phyloP scores from a whole-genome alignment of 306 rosid species.

The Urtica urens region DNA sequence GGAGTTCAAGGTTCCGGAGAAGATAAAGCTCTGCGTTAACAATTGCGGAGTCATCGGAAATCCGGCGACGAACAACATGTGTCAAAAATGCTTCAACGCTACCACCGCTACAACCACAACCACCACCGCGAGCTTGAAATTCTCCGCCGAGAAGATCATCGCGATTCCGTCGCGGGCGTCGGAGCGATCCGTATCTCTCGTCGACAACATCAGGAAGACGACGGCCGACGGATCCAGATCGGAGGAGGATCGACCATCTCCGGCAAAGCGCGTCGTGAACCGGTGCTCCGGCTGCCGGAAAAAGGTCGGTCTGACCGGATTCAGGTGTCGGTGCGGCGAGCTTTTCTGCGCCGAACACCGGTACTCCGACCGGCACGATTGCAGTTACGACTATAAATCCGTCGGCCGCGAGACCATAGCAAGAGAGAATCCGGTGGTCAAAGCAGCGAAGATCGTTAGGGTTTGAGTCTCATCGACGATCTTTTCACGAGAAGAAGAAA shows the following conservation, averaged over 20 bases:
- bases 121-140: constrained; percentile 20
- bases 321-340: constrained; percentile 92
- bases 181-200: constrained; percentile 16
- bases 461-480: constrained; percentile 42
- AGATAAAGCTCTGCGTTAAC: constrained; percentile 55
- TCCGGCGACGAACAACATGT: constrained; percentile 78
- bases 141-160: constrained; percentile 30
- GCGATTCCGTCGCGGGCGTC: constrained; percentile 30
- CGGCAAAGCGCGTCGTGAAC: constrained; percentile 49
- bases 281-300: constrained; percentile 80
- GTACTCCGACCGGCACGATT: constrained; percentile 91
- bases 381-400: constrained; percentile 78
- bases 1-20: constrained; percentile 70
- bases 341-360: constrained; percentile 81
- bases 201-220: constrained; percentile 11
- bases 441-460: constrained; percentile 74
- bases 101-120: constrained; percentile 14
- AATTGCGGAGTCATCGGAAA: constrained; percentile 78
- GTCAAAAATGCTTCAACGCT: constrained; percentile 74
- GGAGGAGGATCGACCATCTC: constrained; percentile 16
- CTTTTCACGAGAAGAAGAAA: constrained; percentile 9
- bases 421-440: constrained; percentile 82
- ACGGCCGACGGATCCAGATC: constrained; percentile 19
- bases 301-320: constrained; percentile 80
- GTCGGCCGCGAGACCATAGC: constrained; percentile 90